Conservation (phyloP, 257 asterid species). For the Solanum bulbocastanum region DNA sequence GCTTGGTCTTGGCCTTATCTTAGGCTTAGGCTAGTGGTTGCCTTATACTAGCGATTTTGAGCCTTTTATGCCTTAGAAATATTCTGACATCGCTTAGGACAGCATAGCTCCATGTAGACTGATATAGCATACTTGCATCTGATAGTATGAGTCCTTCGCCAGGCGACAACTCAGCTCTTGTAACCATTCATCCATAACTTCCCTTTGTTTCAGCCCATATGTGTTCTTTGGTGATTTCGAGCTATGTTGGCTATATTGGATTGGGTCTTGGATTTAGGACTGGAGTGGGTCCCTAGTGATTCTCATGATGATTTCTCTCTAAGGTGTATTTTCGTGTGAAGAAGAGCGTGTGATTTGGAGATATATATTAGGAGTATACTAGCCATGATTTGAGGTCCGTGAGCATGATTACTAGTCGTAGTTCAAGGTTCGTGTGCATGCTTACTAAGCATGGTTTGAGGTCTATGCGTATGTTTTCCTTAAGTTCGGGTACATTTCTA, state of each 20-base stretch:
- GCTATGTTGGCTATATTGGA: background rate
- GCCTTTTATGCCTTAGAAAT: background rate
- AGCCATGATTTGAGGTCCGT: no score
- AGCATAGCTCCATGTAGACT: background rate
- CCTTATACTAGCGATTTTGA: background rate
- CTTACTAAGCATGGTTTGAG: no score
- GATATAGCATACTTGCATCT: background rate
- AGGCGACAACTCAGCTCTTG: background rate
- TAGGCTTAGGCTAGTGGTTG: background rate
- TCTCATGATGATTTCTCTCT: no score
- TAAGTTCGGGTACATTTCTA: no score
- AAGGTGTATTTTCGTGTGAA: no score
- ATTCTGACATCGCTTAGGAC: background rate
- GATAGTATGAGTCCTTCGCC: background rate
- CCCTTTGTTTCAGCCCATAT: background rate
- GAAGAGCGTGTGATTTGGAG: no score
- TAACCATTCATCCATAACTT: background rate
- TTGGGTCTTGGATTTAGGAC: background rate
- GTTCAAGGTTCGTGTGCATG: no score
- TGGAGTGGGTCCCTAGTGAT: no score
- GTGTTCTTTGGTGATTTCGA: background rate
- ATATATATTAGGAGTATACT: no score
- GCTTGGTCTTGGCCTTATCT: background rate
- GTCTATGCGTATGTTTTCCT: no score
- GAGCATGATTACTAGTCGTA: no score